Percentiles rank a stretch among this genome's conserved stretches.
Conservation (phyloP, 192 early-diverging fungal species). For the Radiomyces spectabilis region DNA sequence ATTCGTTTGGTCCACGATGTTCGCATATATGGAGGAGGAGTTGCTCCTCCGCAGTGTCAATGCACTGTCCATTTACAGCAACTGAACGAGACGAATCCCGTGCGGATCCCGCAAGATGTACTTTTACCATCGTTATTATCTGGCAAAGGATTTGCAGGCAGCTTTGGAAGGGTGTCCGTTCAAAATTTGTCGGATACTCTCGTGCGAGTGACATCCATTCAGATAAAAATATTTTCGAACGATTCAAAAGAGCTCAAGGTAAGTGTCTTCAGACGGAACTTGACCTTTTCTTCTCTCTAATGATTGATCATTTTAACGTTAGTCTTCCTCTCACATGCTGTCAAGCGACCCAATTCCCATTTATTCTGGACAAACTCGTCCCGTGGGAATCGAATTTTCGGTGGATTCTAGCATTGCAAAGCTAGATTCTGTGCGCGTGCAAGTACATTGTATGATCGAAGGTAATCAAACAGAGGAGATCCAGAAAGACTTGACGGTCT, state of each 20-base stretch:
- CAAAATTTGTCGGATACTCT: constrained; percentile 19
- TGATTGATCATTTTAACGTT: too few relatives aligned
- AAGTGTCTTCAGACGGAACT: too few relatives aligned
- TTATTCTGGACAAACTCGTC: background rate
- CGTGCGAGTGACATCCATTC: constrained; percentile 27
- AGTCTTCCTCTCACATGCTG: too few relatives aligned
- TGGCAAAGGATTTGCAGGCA: constrained; percentile 9
- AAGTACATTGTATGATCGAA: too few relatives aligned
- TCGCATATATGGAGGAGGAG: constrained; percentile 55
- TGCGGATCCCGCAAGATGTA: background rate
- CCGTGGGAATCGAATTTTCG: background rate
- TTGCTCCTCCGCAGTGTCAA: constrained; percentile 19
- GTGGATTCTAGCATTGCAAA: background rate
- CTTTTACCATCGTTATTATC: constrained; percentile 8
- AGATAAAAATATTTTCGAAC: constrained; percentile 10
- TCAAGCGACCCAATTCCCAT: too few relatives aligned
- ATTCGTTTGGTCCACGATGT: constrained; percentile 60
- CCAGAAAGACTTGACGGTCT: too few relatives aligned
- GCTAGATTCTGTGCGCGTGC: too few relatives aligned
- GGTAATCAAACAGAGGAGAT: too few relatives aligned
- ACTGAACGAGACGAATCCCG: background rate
- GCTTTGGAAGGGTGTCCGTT: constrained; percentile 9
- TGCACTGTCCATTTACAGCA: constrained; percentile 15
- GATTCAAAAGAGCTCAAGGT: too few relatives aligned
- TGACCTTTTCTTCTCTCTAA: too few relatives aligned